These are phyloP conservation scores for Ustulina deusta DNA, from an alignment of 2,329 filamentous ascomycete genomes.

Conservation along the genomic window DNA sequence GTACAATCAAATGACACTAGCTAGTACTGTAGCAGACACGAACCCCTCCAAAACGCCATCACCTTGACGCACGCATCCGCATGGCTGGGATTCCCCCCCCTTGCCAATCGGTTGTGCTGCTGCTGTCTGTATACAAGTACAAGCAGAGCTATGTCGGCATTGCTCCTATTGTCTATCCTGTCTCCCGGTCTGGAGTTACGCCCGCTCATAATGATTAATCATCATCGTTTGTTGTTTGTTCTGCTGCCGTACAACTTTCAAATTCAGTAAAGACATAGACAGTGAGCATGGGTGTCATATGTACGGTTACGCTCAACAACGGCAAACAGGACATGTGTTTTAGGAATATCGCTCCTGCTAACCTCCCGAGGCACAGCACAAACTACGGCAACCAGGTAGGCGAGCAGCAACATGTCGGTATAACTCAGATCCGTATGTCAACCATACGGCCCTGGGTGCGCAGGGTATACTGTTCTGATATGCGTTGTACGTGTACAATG, in stretches of 20 bases:
- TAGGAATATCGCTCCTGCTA: not conserved
- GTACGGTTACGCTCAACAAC: not conserved
- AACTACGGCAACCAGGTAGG: not conserved
- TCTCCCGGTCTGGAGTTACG: not conserved
- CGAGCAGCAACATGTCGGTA: constrained; percentile 5
- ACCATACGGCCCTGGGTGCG: not conserved
- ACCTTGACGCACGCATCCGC: constrained; percentile 33
- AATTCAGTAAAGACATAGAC: not conserved
- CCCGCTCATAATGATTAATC: not conserved
- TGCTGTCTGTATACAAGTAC: constrained; percentile 3
- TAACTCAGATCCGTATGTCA: constrained; percentile 5
- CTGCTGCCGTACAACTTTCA: constrained; percentile 16
- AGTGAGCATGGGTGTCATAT: not conserved
- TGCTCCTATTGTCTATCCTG: not conserved
- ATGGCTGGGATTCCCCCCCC: constrained; percentile 29
- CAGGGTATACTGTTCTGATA: constrained; percentile 1
- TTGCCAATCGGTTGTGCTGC: constrained; percentile 10
- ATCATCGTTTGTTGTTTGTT: not conserved
- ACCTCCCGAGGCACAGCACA: not conserved
- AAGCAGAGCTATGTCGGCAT: not conserved
- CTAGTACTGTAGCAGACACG: constrained; percentile 19
- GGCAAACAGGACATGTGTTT: not conserved
- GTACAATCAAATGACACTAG: constrained; percentile 21
- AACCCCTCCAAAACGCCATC: constrained; percentile 23
- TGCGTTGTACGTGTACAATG: constrained; percentile 13